phyloP scores from a whole-genome alignment of 192 early-diverging fungal species.

The Rhizophagus clarus region DNA sequence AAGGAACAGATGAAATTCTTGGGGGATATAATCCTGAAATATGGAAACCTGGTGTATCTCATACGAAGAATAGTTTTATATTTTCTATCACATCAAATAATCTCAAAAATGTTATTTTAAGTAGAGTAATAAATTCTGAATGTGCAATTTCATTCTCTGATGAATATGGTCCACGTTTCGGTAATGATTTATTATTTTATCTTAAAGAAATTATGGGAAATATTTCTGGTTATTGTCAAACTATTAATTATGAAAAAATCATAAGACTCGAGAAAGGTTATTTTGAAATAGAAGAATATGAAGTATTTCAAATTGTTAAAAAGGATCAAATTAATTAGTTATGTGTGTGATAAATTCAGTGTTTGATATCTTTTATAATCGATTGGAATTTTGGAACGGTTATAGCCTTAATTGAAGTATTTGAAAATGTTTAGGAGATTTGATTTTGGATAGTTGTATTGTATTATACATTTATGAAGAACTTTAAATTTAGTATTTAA shows the following conservation, averaged over 20 bases:
- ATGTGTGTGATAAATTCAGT: too few species aligned
- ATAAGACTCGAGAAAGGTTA: neutral
- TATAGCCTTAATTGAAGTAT: too few species aligned
- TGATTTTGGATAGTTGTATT: too few species aligned
- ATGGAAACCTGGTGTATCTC: neutral
- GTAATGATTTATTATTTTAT: neutral
- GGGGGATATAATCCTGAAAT: constrained; percentile 12
- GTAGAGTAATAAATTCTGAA: neutral
- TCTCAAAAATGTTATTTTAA: neutral
- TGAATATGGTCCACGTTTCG: neutral
- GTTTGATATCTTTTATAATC: too few species aligned
- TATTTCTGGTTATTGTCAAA: neutral
- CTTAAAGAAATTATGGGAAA: neutral
- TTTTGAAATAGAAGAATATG: constrained; percentile 1
- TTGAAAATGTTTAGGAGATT: too few species aligned
- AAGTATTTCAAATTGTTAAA: constrained; percentile 21
- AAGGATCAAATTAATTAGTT: too few species aligned
- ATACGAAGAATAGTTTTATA: constrained; percentile 3
- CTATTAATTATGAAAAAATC: neutral
- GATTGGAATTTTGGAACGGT: too few species aligned
- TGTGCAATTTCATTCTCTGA: neutral
- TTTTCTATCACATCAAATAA: neutral
- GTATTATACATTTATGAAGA: too few species aligned
- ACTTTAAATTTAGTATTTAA: too few species aligned
- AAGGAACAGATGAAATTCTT: constrained; percentile 10